Conservation (phyloP, 2,329 filamentous ascomycete genomes). For the Penicillium hordei region DNA sequence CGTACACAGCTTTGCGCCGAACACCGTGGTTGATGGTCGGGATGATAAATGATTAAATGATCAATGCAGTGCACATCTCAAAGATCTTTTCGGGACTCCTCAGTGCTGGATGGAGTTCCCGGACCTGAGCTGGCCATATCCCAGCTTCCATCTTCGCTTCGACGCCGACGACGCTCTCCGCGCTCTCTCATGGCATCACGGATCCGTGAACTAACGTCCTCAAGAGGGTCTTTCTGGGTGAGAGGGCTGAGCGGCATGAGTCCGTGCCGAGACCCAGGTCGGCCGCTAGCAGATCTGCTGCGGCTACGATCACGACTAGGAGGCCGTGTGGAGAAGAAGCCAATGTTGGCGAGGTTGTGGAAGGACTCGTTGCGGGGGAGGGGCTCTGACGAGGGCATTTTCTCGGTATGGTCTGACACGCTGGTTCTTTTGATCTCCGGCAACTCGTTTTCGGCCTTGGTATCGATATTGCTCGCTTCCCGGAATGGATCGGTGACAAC, state of each 20-base stretch:
- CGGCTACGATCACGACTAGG: slow-evolving; percentile 75
- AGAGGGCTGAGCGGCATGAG: slow-evolving; percentile 68
- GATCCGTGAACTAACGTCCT: slow-evolving; percentile 81
- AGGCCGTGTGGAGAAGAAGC: slow-evolving; percentile 85
- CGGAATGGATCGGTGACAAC: slow-evolving; percentile 60
- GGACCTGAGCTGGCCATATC: slow-evolving; percentile 42
- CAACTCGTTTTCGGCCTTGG: slow-evolving; percentile 16
- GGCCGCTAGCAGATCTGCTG: slow-evolving; percentile 66
- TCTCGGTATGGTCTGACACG: slow-evolving; percentile 24
- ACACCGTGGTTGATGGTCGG: background rate
- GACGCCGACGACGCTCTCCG: slow-evolving; percentile 61
- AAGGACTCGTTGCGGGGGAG: slow-evolving; percentile 89
- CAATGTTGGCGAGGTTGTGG: slow-evolving; percentile 80
- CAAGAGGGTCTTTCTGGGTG: slow-evolving; percentile 68
- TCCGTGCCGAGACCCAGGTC: slow-evolving; percentile 63
- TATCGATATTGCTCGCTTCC: slow-evolving; percentile 22
- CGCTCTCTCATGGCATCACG: slow-evolving; percentile 79
- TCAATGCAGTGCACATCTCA: slow-evolving; percentile 19
- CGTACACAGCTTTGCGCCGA: slow-evolving; percentile 10
- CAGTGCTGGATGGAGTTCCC: slow-evolving; percentile 35
- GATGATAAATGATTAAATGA: background rate
- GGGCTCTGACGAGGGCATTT: slow-evolving; percentile 46
- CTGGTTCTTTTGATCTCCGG: slow-evolving; percentile 28
- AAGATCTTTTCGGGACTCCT: slow-evolving; percentile 39
- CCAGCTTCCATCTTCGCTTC: slow-evolving; percentile 45